Evolutionary conservation across 306 rosid species (phyloP), one percentile per base, ranked within the genome.

Genomic region (Fagus crenata): DNA sequence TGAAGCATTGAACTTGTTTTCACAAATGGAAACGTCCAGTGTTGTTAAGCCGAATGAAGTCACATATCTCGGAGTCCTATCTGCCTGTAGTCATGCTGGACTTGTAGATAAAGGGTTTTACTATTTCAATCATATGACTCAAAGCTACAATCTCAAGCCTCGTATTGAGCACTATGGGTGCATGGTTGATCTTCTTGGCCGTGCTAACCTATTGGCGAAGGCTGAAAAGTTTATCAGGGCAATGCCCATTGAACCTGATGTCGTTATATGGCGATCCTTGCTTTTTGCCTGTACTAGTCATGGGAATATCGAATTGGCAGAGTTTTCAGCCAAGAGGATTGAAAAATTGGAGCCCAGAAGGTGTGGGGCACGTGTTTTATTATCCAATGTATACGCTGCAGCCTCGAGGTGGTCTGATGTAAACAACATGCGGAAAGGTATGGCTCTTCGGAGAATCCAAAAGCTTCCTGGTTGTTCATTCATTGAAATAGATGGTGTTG

Each of bases 131-230:
- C 60, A 46, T 17, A 67, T 80, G 75, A 6, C 78, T 54, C 41
- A 53, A 39, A 79, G 32, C 1, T 72, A 63, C 37, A 63, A 63
- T 2, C 67, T 78, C 35, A 53, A 14, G 35, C 75, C 83, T 67
- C 60, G 70, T 9, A 41, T 79, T 15, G 83, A 74, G 18, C 83
- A 80, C 40, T 61, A 67, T 17, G 71, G 79, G 3, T 74, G 79
- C 49, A 43, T 67, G 60, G 78, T 80, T 36, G 83, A 80, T 80
- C 83, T 80, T 67, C 83, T 80, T 22, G 79, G 79, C 32, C 69
- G 83, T 2, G 75, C 83, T 22, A 80, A 80, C 40, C 46, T 73
- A 36, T 74, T 73, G 49, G 49, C 32, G 35, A 79, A 80, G 41
- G 75, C 83, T 9, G 75, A 55, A 22, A 74, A 1, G 22, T 74